Base-by-base conservation (phyloP, 768 basidiomycete genomes). In the Mycena metata region DNA sequence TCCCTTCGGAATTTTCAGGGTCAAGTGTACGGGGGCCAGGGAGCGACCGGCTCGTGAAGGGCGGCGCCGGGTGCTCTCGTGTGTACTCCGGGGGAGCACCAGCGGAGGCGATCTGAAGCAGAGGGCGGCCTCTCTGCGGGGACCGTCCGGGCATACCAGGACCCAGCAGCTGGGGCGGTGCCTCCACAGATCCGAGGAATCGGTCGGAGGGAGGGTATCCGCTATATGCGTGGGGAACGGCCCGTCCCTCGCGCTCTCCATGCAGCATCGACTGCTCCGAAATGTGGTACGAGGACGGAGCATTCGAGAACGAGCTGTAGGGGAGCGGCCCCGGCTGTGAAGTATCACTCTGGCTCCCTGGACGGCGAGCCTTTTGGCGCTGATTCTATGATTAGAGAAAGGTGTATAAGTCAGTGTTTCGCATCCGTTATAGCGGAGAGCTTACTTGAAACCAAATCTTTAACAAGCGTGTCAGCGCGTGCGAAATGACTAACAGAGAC, bases 391-490 rank as follows among this genome's bases (percentile, higher is more conserved):
- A 59, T 57, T 69, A 72, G 63, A 71, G 51, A 60, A 49, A 65
- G 30, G 69, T 69, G 62, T 60, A 64, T 72, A 68, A 76, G 64
- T 72, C 68, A 76, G 76, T 67, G 54, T 74, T 75, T 66, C 57
- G 61, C 30, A 24, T 59, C 64, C 67, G 24, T 73, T 66, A 46
- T 64, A 42, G 21, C 19, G 63, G 41, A 55, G 60, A 52, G 68
- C 82, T 79, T 78, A 92, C 93, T 86, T 95, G 94, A 80, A 95
- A 95, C 94, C 94, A 95, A 72, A 95, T 94, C 94, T 95, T 73
- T 64, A 73, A 59, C 46, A 39, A 47, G 60, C 70, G 49, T 69
- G 30, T 65, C 30, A 62, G 65, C 33, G 47, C 70, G 55, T 39
- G 45, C 75, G 58, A 64, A 74, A 57, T 23, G 55, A 45, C 46